phyloP scores from a whole-genome alignment of 306 rosid species.

The Medicago lupulina region DNA sequence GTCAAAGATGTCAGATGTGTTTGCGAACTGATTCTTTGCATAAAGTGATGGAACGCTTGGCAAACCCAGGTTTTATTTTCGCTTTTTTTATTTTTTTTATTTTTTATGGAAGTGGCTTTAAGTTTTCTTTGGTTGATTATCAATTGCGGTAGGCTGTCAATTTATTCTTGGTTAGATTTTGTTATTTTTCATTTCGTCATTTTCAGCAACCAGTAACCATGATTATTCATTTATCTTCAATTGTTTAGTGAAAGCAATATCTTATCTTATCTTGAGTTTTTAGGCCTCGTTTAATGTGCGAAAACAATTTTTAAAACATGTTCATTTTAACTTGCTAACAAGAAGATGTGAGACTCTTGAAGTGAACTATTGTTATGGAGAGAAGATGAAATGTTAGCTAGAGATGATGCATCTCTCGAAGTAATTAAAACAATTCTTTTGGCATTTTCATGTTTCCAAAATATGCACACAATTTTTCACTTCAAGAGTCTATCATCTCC shows the following conservation, averaged over 20 bases:
- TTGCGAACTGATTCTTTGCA: slow-evolving; percentile 86
- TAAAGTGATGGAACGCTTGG: slow-evolving; percentile 97
- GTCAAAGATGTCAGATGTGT: slow-evolving; percentile 98
- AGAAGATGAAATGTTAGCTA: too few species aligned
- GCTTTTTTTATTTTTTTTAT: not conserved
- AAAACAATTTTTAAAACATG: not conserved
- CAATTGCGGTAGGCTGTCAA: slow-evolving; percentile 9
- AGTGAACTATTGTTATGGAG: too few species aligned
- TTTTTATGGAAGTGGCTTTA: slow-evolving; percentile 4
- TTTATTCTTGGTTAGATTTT: not conserved
- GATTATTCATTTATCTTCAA: slow-evolving; percentile 24
- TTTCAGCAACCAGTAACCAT: slow-evolving; percentile 8
- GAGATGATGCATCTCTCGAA: too few species aligned
- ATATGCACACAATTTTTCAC: too few species aligned
- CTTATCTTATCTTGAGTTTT: not conserved
- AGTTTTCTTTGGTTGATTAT: slow-evolving; percentile 7
- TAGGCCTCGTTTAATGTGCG: not conserved
- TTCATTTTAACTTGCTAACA: not conserved
- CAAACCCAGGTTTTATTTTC: slow-evolving; percentile 70
- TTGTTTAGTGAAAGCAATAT: slow-evolving; percentile 3
- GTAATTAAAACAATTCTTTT: too few species aligned
- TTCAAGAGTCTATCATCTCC: too few species aligned
- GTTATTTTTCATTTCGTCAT: not conserved
- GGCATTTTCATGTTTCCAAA: too few species aligned
- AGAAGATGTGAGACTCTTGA: not conserved